Base-by-base conservation (phyloP, 2,329 filamentous ascomycete genomes). In the Truncatella angustata region DNA sequence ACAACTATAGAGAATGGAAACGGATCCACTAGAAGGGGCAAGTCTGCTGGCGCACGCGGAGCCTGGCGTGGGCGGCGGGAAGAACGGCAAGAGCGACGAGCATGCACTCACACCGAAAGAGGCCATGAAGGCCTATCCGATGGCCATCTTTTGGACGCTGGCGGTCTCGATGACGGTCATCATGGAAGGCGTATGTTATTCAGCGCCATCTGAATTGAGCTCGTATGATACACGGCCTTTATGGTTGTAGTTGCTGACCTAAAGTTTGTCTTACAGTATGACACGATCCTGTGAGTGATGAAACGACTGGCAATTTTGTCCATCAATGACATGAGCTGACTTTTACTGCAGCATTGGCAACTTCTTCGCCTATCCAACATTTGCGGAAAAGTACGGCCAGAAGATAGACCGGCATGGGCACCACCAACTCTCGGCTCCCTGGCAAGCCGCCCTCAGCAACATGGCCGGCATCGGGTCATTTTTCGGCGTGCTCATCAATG, bases 361-460 rank as follows among this genome's bases (percentile, higher is more conserved):
- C 47, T 50, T 50, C 21, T 50, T 50, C 42, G 47, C 47, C 4
- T 50, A 50, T 20, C 47, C 47, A 10, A 42, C 47, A 5, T 50
- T 50, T 50, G 47, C 47, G 6, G 35, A 50, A 26, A 50, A 42
- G 36, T 50, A 50, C 28, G 47, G 47, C 20, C 21, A 40, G 11
- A 30, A 28, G 18, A 36, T 50, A 20, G 47, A 50, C 18, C 30
- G 26, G 36, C 47, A 50, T 24, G 47, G 47, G 12, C 35, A 50
- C 16, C 47, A 50, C 12, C 47, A 50, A 34, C 47, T 50, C 11
- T 42, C 68, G 3, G 68, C 71, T 1, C 54, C 66, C 12, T 77
- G 75, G 75, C 74, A 77, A 55, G 67, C 72, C 3, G 72, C 66
- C 2, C 58, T 78, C 4, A 64, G 63, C 12, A 73, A 72, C 30